Percentiles rank a stretch among this genome's conserved stretches.
Conservation (phyloP, 306 rosid genomes). For the Sicyos edulis region DNA sequence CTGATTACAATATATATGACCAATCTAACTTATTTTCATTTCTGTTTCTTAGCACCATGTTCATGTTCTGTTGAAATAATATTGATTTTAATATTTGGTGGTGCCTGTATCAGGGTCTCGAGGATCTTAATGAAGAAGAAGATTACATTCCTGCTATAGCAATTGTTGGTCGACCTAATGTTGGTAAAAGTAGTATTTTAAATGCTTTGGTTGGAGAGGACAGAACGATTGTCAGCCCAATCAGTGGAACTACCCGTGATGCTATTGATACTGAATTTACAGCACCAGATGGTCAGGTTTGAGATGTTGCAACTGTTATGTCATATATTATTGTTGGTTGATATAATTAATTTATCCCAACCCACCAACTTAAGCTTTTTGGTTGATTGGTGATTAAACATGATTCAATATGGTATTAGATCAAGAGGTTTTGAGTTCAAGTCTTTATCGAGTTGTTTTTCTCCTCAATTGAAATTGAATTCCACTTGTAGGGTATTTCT, state of each 20-base stretch:
- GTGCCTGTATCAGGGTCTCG: slow-evolving; percentile 36
- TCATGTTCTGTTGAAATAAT: slow-evolving; percentile 11
- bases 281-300: slow-evolving; percentile 89
- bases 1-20: neutral
- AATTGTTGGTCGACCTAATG: slow-evolving; percentile 98
- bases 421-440: no score
- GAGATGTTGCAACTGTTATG: slow-evolving; percentile 24
- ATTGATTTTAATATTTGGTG: neutral
- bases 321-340: neutral
- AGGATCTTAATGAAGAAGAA: slow-evolving; percentile 43
- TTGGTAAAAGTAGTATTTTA: slow-evolving; percentile 97
- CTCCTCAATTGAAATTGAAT: no score
- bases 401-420: no score
- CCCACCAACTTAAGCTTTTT: no score
- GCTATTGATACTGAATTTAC: slow-evolving; percentile 92
- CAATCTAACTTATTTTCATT: neutral
- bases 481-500: no score
- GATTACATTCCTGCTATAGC: slow-evolving; percentile 86
- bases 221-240: slow-evolving; percentile 93
- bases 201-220: slow-evolving; percentile 93
- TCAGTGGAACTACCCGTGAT: slow-evolving; percentile 99
- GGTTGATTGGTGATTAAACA: no score
- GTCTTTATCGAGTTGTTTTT: no score
- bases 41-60: neutral
- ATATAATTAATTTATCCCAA: no score